Evolutionary conservation across 169 alveolate genomes (phyloP), one percentile per base, ranked within the genome.

Genomic region (Eimeria sp.): DNA sequence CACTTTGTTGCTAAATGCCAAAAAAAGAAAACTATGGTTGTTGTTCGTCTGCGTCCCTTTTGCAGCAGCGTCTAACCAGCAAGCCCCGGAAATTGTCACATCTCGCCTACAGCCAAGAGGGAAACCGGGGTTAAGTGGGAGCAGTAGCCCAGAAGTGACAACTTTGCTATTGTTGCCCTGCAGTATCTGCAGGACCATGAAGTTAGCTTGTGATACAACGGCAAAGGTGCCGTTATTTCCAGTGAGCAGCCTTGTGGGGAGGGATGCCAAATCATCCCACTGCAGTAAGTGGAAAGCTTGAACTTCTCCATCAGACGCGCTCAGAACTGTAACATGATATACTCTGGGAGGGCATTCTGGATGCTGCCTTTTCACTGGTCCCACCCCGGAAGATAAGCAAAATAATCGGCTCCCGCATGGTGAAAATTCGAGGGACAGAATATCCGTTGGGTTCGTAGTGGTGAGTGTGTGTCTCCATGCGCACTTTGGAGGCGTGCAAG

Each of bases 321-420:
- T 66, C 62, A 87, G 93, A 60, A 87, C 83, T 62, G 78, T 87
- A 43, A 87, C 82, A 40, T 87, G 82, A 13, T 87, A 72, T 25
- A 64, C 64, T 25, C 30, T 58, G 46, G 43, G 52, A n/a, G 3
- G 54, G 30, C 13, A 52, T 37, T 87, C 68, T 37, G 56, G 30
- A 6, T 87, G 82, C 23, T 20, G 78, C 46, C 14, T 66, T 14
- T 62, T 60, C 25, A 14, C 40, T 16, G 20, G 14, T 37, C 25
- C 33, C 60, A 62, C 23, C 33, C 82, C 62, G 16, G 66, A 43
- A 20, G 93, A 87, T 25, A 87, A 49, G 82, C 93, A 87, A 87
- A 87, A 87, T 25, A 87, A 20, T 37, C 82, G 93, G 93, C 60
- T 20, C 20, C 93, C 93, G 82, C 93, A 87, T 23, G 93, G 82